Evolutionary conservation across 2,329 filamentous ascomycete genomes (phyloP).

Genomic region (Podosphaera aphanis): DNA sequence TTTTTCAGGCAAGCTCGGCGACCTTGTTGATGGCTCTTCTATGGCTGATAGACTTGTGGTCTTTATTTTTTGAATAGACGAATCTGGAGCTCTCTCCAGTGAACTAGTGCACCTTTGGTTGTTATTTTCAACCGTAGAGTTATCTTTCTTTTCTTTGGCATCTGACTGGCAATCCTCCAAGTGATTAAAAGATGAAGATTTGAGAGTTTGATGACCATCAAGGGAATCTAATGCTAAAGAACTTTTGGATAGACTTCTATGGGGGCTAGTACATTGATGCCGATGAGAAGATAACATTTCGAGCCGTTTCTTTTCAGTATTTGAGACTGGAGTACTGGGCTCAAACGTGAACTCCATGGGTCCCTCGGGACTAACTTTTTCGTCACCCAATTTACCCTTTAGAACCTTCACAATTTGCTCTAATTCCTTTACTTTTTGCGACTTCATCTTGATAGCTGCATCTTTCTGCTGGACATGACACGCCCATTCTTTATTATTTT

Average conservation of each 20-base stretch:
- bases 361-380: neutral
- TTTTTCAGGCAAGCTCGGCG: constrained; percentile 8
- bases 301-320: neutral
- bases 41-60: neutral
- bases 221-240: neutral
- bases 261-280: neutral
- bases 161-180: neutral
- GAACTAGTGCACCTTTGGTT: neutral
- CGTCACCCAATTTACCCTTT: constrained; percentile 1
- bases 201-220: neutral
- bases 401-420: constrained; percentile 5
- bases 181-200: neutral
- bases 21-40: neutral
- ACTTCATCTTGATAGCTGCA: constrained; percentile 4
- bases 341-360: neutral
- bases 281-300: neutral
- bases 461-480: constrained; percentile 2
- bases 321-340: neutral
- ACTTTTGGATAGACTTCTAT: neutral
- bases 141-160: neutral
- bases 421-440: constrained; percentile 6
- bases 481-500: constrained; percentile 5
- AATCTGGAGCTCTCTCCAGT: neutral
- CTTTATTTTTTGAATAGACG: neutral
- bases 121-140: neutral